A percentile compares a stretch with the other conserved stretches of the same genome.
These are phyloP conservation scores for Kluyveromyces marxianus DNA, from an alignment of 1,139 yeast species.

Conservation along the genomic window DNA sequence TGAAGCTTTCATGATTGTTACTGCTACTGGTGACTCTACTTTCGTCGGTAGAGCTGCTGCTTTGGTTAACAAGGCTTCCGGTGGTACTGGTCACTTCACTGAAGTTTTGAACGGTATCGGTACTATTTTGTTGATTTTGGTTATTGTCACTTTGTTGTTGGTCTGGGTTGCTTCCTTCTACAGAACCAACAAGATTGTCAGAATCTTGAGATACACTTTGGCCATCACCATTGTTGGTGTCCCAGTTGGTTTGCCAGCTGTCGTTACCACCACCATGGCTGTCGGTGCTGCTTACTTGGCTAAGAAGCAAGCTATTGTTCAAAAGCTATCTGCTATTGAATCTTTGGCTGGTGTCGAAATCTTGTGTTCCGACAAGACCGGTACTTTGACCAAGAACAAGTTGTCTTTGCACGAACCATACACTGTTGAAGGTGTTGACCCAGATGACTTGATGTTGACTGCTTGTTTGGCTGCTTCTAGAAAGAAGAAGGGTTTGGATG, in stretches of 20 bases:
- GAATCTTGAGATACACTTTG: slow-evolving; percentile 87
- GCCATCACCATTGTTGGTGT: slow-evolving; percentile 99
- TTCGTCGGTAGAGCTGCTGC: slow-evolving; percentile 97
- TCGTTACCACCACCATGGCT: slow-evolving; percentile 98
- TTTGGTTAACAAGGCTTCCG: slow-evolving; percentile 90
- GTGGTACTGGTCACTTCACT: slow-evolving; percentile 93
- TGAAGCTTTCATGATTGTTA: slow-evolving; percentile 91
- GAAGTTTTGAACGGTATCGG: slow-evolving; percentile 98
- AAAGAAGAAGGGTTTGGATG: slow-evolving; percentile 98
- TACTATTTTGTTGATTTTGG: slow-evolving; percentile 83
- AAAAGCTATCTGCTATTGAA: slow-evolving; percentile 96
- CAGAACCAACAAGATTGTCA: slow-evolving; percentile 83
- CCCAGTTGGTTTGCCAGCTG: slow-evolving; percentile 99
- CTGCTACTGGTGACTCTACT: slow-evolving; percentile 91
- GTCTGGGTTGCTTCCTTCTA: slow-evolving; percentile 96
- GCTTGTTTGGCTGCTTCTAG: slow-evolving; percentile 98
- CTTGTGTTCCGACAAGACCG: slow-evolving; percentile 98
- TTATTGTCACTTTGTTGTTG: slow-evolving; percentile 76
- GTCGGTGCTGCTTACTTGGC: slow-evolving; percentile 99
- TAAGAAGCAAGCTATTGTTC: slow-evolving; percentile 97
- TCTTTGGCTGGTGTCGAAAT: slow-evolving; percentile 98
- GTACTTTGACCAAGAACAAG: slow-evolving; percentile 98
- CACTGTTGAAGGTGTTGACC: slow-evolving; percentile 98
- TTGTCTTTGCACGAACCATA: slow-evolving; percentile 95
- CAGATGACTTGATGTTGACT: slow-evolving; percentile 94